A percentile compares a stretch with the other conserved stretches of the same genome.
Conservation (phyloP, 2,329 filamentous ascomycete species). For the Hymenoscyphus occultus region DNA sequence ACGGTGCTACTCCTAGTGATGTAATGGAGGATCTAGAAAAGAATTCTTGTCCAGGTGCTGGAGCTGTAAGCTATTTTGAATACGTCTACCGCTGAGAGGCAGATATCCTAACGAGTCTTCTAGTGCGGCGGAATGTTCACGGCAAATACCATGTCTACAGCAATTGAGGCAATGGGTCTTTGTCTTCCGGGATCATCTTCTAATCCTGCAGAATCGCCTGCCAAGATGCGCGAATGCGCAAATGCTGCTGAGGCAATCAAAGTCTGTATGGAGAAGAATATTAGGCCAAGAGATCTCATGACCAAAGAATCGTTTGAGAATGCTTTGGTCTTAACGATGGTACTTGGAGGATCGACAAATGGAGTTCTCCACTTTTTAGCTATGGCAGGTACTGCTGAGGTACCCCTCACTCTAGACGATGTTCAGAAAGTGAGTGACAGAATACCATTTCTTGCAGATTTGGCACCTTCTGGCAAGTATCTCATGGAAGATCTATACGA, state of each 20-base stretch:
- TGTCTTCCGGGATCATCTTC: constrained; percentile 67
- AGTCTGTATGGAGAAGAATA: constrained; percentile 66
- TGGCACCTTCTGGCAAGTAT: constrained; percentile 76
- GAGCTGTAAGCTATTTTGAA: constrained; percentile 42
- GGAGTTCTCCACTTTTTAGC: constrained; percentile 69
- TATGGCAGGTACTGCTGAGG: constrained; percentile 67
- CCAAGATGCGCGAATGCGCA: constrained; percentile 69
- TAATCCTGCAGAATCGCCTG: constrained; percentile 63
- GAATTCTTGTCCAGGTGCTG: constrained; percentile 66
- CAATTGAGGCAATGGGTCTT: constrained; percentile 70
- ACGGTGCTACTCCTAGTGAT: constrained; percentile 67
- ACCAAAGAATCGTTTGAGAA: constrained; percentile 70
- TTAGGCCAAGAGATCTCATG: constrained; percentile 63
- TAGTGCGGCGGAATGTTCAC: constrained; percentile 72
- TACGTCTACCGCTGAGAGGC: background rate
- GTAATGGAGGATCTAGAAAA: constrained; percentile 75
- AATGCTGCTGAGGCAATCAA: constrained; percentile 67
- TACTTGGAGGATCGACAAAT: constrained; percentile 67
- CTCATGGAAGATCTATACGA: constrained; percentile 86
- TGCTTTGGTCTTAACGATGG: constrained; percentile 72
- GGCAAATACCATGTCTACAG: constrained; percentile 73
- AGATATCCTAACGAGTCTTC: background rate
- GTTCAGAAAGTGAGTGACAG: constrained; percentile 68
- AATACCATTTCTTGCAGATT: constrained; percentile 68
- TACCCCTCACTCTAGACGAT: constrained; percentile 62